These are phyloP conservation scores for Salix suchowensis DNA, from an alignment of 345 rosid species.

Conservation along the genomic window DNA sequence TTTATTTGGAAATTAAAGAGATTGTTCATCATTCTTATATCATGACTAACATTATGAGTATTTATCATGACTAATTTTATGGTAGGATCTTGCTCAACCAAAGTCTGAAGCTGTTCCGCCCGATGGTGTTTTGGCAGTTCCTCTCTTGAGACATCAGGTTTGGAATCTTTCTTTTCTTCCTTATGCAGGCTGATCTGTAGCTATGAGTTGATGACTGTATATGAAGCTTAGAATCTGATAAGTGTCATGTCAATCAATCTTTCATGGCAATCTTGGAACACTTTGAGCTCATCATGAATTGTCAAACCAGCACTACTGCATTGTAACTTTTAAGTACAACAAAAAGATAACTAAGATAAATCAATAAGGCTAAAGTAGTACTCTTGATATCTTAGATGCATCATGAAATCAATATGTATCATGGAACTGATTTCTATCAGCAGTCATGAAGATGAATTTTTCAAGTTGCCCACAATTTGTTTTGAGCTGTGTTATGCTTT, in stretches of 20 bases:
- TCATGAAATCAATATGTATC: neutral
- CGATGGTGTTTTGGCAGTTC: conserved; percentile 71
- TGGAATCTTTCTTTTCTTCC: conserved; percentile 6
- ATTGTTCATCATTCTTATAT: neutral
- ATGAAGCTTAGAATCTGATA: too few relatives aligned
- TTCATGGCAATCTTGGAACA: too few relatives aligned
- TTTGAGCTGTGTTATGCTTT: neutral
- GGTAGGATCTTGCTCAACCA: conserved; percentile 76
- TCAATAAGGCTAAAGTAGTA: neutral
- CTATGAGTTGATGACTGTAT: too few relatives aligned
- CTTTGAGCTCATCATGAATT: too few relatives aligned
- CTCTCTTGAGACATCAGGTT: conserved; percentile 95
- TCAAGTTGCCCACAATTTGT: neutral
- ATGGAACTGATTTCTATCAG: neutral
- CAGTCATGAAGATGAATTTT: neutral
- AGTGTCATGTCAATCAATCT: too few relatives aligned
- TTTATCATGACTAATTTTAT: conserved; percentile 15
- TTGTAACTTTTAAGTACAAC: too few relatives aligned
- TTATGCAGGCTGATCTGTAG: neutral
- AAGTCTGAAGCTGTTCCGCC: conserved; percentile 74
- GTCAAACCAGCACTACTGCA: too few relatives aligned
- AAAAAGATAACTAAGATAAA: neutral
- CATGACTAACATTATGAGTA: neutral
- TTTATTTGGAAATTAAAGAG: neutral
- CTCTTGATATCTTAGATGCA: neutral